A percentile compares a stretch with the other conserved stretches of the same genome.
These are phyloP conservation scores for Aspergillus sp. DNA, from an alignment of 2,329 filamentous ascomycete genomes.

Conservation along the genomic window DNA sequence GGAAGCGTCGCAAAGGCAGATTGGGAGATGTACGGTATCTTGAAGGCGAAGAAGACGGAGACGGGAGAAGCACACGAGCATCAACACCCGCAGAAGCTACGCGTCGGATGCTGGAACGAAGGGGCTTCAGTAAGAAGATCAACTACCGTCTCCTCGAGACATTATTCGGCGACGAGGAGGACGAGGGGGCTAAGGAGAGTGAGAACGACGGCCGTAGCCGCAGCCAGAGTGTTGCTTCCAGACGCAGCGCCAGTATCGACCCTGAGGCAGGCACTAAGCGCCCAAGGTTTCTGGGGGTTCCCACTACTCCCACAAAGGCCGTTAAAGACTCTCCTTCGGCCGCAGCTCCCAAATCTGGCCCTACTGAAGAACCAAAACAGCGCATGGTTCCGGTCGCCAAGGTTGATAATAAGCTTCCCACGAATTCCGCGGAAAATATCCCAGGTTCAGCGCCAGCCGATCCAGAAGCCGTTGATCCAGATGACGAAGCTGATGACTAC, in stretches of 20 bases:
- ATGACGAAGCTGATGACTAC: slow-evolving; percentile 32
- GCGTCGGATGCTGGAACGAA: slow-evolving; percentile 65
- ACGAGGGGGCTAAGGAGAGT: slow-evolving; percentile 27
- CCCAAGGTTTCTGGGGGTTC: slow-evolving; percentile 15
- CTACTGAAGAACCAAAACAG: slow-evolving; percentile 4
- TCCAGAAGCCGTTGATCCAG: slow-evolving; percentile 19
- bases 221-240: slow-evolving; percentile 34
- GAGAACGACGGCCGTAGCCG: slow-evolving; percentile 34
- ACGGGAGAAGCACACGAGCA: slow-evolving; percentile 65
- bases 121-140: slow-evolving; percentile 71
- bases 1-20: slow-evolving; percentile 50
- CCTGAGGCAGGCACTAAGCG: slow-evolving; percentile 21
- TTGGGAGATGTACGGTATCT: slow-evolving; percentile 49
- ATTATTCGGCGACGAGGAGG: slow-evolving; percentile 40
- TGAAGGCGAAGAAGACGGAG: slow-evolving; percentile 55
- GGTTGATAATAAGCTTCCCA: slow-evolving; percentile 15
- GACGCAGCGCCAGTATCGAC: slow-evolving; percentile 30
- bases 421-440: slow-evolving; percentile 26
- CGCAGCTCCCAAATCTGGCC: slow-evolving; percentile 1
- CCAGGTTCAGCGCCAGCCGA: slow-evolving; percentile 21
- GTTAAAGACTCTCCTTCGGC: slow-evolving; percentile 15
- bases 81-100: slow-evolving; percentile 69
- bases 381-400: slow-evolving; percentile 10
- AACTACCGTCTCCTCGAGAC: slow-evolving; percentile 58
- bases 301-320: slow-evolving; percentile 17